Evolutionary conservation across 768 basidiomycete species (phyloP), one percentile per base, ranked within the genome.

Genomic region (Kwoniella sp.): DNA sequence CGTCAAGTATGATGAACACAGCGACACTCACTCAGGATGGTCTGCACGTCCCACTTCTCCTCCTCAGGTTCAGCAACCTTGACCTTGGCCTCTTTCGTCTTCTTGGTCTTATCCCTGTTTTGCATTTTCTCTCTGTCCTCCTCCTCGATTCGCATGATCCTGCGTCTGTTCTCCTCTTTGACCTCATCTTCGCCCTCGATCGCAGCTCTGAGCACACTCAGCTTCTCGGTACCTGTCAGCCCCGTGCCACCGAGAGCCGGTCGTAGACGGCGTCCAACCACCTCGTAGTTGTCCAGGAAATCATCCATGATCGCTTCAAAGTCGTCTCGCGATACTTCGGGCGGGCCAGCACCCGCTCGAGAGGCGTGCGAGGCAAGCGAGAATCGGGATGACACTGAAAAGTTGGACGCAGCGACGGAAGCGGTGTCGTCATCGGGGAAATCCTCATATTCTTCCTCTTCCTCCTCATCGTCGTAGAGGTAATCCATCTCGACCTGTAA

Each of bases 231-330:
- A 20, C 88, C 88, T 0, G 86, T 88, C 53, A 87, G 86, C 2
- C 90, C 90, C 20, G 85, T 85, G 15, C 69, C 66, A 48, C 76
- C 76, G 30, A 95, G 86, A 63, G 87, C 86, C 0, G 85, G 89
- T 70, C 87, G 88, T 84, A 93, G 86, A 77, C 90, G 92, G 22
- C 75, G 67, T 28, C 92, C 90, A 28, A 93, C 93, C 29, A 96
- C 86, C 75, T 98, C 94, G 75, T 90, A 97, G 71, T 91, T 89
- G 52, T 90, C 87, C 65, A 98, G 83, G 79, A 99, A 99, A 77
- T 96, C 91, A 77, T 94, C 88, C 83, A 99, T 87, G 85, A 97
- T 91, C 2, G 85, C 84, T 41, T 90, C 87, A 80, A 98, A 96
- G 79, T 97, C 95, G 68, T 89, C 89, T 41, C 93, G 86, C 12